Evolutionary conservation across 371 early-diverging fungal genomes (phyloP), one percentile per base, ranked within the genome.

Genomic region (Syncephalastrum monosporum): DNA sequence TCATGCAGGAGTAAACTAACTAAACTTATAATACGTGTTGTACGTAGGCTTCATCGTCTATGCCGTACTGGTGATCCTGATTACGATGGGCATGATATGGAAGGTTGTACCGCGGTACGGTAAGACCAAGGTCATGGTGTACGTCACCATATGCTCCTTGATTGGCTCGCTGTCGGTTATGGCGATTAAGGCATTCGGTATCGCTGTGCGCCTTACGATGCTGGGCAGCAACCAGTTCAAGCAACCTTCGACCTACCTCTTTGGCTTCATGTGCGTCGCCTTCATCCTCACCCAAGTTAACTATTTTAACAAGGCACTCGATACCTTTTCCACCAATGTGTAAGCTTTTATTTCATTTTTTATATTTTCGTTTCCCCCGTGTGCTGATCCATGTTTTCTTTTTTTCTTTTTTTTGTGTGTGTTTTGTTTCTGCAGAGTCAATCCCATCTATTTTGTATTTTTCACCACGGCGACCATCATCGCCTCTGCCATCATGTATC

Each of bases 291-390:
- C 85, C 29, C 95, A 96, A 77, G 90, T 95, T 79, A 95, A 94
- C 70, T 96, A 96, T 70, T 95, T 96, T 61, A 96, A 96, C 82
- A 96, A 96, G 74, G 95, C 96, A n/a, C 73, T 96, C 38, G 93
- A 92, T 63, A 69, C 84, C 50, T 96, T 92, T 60, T 89, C 88
- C 19, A 93, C 95, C 45, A 93, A 92, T 66, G 70, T 90, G 83
- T 83, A 75, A 71, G 79, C 65, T 4, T 15, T 29, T 47, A 4
- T 29, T 4, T n/a, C n/a, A 47, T 41, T 25, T 17, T 29, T 16
- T 45, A 3, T 21, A 19, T n/a, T 24, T 43, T 2, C 41, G 10
- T 25, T 45, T 45, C 12, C 45, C 45, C 10, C 19, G 45, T 19
- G 10, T 23, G 7, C 12, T 52, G 21, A 24, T 13, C 50, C 14